Percentiles rank a stretch among this genome's conserved stretches.
phyloP scores from a whole-genome alignment of 108 stramenopile species.

The Conticribra guillardii region DNA sequence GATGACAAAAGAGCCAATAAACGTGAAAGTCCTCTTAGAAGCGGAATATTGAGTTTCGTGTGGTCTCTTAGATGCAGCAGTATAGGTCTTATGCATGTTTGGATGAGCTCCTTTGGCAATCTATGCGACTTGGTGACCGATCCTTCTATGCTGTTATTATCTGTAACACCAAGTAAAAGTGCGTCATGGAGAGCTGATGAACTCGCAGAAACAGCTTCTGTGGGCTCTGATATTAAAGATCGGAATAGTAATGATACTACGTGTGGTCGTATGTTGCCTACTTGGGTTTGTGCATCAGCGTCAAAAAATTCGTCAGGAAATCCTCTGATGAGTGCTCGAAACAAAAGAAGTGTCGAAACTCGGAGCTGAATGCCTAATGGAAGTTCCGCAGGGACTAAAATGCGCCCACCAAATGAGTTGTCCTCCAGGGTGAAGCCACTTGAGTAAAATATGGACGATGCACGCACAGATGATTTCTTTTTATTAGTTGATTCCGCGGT shows the following conservation, averaged over 20 bases:
- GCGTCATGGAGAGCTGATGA: slow-evolving; percentile 74
- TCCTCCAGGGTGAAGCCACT: slow-evolving; percentile 55
- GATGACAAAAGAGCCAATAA: slow-evolving; percentile 75
- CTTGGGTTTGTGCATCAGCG: slow-evolving; percentile 55
- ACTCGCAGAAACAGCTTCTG: slow-evolving; percentile 60
- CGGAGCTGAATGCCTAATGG: slow-evolving; percentile 78
- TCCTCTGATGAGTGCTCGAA: slow-evolving; percentile 67
- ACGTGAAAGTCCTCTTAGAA: slow-evolving; percentile 72
- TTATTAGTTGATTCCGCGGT: slow-evolving; percentile 28
- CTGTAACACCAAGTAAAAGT: slow-evolving; percentile 56
- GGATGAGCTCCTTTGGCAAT: slow-evolving; percentile 82
- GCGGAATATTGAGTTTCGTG: slow-evolving; percentile 68
- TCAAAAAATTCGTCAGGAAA: slow-evolving; percentile 76
- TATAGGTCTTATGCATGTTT: slow-evolving; percentile 85
- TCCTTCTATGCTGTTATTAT: slow-evolving; percentile 31
- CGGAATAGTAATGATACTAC: slow-evolving; percentile 83
- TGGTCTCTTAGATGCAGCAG: slow-evolving; percentile 81
- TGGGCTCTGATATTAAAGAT: slow-evolving; percentile 73
- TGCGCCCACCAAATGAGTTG: slow-evolving; percentile 23
- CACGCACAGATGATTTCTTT: slow-evolving; percentile 31
- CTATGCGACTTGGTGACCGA: slow-evolving; percentile 50
- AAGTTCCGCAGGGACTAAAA: slow-evolving; percentile 66
- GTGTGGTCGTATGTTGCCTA: slow-evolving; percentile 84
- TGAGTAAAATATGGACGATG: slow-evolving; percentile 70
- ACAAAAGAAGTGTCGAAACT: slow-evolving; percentile 69